These are phyloP conservation scores for Thelephora terrestris DNA, from an alignment of 1,284 basidiomycete species.

Conservation along the genomic window DNA sequence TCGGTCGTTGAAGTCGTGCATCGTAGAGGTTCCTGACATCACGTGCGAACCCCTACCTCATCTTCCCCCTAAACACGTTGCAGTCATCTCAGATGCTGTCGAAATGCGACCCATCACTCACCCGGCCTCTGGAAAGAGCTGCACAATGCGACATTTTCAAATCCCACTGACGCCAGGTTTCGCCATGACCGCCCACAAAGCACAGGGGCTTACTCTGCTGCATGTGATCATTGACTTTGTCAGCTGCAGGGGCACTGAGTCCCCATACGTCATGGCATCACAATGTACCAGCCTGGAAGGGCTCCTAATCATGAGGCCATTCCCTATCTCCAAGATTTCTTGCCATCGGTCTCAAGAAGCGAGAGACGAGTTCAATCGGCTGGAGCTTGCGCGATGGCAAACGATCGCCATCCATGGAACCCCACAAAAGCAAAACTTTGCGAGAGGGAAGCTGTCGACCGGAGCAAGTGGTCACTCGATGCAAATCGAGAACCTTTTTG, in stretches of 20 bases:
- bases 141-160: slow-evolving; percentile 6
- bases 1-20: slow-evolving; percentile 11
- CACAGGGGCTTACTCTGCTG: slow-evolving; percentile 12
- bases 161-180: slow-evolving; percentile 13
- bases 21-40: slow-evolving; percentile 10
- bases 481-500: too few species aligned
- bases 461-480: too few species aligned
- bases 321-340: slow-evolving; percentile 3
- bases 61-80: slow-evolving; percentile 1
- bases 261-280: slow-evolving; percentile 15
- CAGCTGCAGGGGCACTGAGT: slow-evolving; percentile 3
- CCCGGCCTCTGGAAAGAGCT: slow-evolving; percentile 1
- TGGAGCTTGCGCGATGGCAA: too few species aligned
- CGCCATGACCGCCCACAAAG: slow-evolving; percentile 13
- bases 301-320: slow-evolving; percentile 11
- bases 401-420: too few species aligned
- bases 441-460: too few species aligned
- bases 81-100: slow-evolving; percentile 3
- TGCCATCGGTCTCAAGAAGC: too few species aligned
- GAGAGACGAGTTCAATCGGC: too few species aligned
- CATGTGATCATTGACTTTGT: slow-evolving; percentile 12
- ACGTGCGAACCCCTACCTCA: slow-evolving; percentile 1
- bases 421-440: too few species aligned
- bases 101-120: slow-evolving; percentile 3
- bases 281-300: slow-evolving; percentile 9